phyloP scores from a whole-genome alignment of 163 green algal species.

The Volvox carteri region DNA sequence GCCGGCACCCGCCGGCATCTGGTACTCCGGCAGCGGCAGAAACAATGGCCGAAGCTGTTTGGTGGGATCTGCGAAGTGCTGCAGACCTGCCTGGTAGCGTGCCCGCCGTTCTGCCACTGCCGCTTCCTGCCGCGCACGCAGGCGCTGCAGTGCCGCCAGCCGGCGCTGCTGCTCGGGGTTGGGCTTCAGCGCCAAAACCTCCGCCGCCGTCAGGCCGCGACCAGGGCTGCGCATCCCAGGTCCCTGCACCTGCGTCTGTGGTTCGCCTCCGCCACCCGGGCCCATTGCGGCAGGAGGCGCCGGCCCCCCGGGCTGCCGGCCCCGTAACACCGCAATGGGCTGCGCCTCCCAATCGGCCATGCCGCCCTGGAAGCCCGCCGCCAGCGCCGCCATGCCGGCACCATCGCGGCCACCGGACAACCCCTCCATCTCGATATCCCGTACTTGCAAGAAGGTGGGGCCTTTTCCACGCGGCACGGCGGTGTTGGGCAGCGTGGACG shows the following conservation, averaged over 20 bases:
- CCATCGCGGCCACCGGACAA: not conserved
- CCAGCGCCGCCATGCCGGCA: not conserved
- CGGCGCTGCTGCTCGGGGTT: not conserved
- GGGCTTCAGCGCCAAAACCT: conserved; percentile 13
- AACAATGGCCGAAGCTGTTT: conserved; percentile 13
- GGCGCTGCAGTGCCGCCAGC: not conserved
- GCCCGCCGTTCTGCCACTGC: not conserved
- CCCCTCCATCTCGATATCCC: conserved; percentile 13
- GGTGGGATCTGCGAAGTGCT: not conserved
- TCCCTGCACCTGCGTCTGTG: not conserved
- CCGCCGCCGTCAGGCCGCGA: conserved; percentile 7
- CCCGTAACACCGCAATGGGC: conserved; percentile 20
- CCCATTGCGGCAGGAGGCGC: not conserved
- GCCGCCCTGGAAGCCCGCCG: conserved; percentile 12
- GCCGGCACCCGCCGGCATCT: not conserved
- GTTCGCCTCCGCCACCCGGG: not conserved
- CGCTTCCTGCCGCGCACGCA: conserved; percentile 1
- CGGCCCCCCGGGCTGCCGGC: not conserved
- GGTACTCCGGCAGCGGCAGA: conserved; percentile 24
- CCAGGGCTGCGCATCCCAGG: not conserved
- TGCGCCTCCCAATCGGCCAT: conserved; percentile 26
- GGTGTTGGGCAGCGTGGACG: conserved; percentile 42
- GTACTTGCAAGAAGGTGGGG: conserved; percentile 44
- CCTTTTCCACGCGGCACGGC: conserved; percentile 29
- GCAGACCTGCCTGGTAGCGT: conserved; percentile 6